Percentiles rank a stretch among this genome's conserved stretches.
Evolutionary conservation across 495 filamentous ascomycete genomes (phyloP).

Genomic region (Penicillium lividum): DNA sequence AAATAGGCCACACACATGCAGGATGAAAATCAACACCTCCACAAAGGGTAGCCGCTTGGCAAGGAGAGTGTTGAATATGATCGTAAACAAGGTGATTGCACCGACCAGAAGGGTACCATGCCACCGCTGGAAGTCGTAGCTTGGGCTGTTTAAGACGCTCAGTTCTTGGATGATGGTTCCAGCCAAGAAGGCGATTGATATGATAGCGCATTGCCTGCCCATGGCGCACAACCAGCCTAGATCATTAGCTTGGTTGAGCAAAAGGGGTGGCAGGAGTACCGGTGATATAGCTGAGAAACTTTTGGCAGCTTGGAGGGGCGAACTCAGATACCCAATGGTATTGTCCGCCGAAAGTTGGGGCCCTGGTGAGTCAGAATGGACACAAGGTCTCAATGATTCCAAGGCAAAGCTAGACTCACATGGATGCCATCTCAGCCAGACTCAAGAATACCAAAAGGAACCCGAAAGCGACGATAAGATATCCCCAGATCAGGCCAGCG

Average conservation of each 20-base stretch:
- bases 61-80: conserved; percentile 44
- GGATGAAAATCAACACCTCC: conserved; percentile 39
- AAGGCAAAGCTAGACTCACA: conserved; percentile 24
- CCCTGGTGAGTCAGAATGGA: conserved; percentile 22
- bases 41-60: conserved; percentile 40
- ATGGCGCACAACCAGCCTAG: conserved; percentile 49
- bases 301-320: conserved; percentile 29
- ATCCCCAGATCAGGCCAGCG: conserved; percentile 37
- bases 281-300: conserved; percentile 41
- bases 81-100: conserved; percentile 34
- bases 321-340: conserved; percentile 51
- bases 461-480: conserved; percentile 27
- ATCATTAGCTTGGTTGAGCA: too few species aligned
- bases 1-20: conserved; percentile 42
- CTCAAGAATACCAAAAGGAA: conserved; percentile 30
- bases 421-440: conserved; percentile 44
- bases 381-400: not conserved
- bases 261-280: too few species aligned
- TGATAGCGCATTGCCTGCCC: conserved; percentile 43
- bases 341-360: conserved; percentile 40
- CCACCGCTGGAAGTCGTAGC: conserved; percentile 35
- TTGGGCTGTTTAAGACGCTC: too few species aligned
- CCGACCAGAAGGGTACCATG: conserved; percentile 47
- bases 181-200: too few species aligned
- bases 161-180: too few species aligned